A percentile compares a stretch with the other conserved stretches of the same genome.
Evolutionary conservation across 148 eudicot species (phyloP).

Genomic region (Rhododendron henanense): DNA sequence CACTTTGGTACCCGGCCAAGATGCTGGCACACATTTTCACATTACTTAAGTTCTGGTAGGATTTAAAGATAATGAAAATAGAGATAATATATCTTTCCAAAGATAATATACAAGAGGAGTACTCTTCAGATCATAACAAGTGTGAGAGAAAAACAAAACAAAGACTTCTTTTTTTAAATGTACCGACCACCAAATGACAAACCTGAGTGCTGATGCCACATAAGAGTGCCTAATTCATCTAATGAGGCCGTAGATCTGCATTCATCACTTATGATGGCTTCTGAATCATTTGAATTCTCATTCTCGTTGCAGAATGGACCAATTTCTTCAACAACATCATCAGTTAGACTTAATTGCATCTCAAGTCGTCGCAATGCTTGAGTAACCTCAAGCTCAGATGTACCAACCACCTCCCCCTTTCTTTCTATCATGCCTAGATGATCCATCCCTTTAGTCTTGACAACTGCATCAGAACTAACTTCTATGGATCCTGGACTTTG

Average conservation of each 20-base stretch:
- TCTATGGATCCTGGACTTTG: conserved; percentile 66
- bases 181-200: neutral
- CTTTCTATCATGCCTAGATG: conserved; percentile 23
- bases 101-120: no score
- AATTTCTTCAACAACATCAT: conserved; percentile 50
- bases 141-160: neutral
- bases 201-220: conserved; percentile 42
- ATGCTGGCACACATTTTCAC: neutral
- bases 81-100: neutral
- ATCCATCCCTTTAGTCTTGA: conserved; percentile 30
- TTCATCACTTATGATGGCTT: conserved; percentile 23
- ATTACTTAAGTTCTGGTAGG: neutral
- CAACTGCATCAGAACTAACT: conserved; percentile 53
- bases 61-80: neutral
- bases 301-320: conserved; percentile 34
- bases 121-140: neutral
- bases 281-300: conserved; percentile 35
- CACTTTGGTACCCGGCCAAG: neutral
- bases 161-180: neutral
- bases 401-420: conserved; percentile 27
- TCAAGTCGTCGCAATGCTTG: conserved; percentile 73
- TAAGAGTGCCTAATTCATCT: conserved; percentile 26
- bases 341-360: conserved; percentile 78
- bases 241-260: conserved; percentile 26
- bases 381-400: conserved; percentile 44